Evolutionary conservation across 345 rosid species (phyloP), one percentile per base, ranked within the genome.

Genomic region (Salix udensis): DNA sequence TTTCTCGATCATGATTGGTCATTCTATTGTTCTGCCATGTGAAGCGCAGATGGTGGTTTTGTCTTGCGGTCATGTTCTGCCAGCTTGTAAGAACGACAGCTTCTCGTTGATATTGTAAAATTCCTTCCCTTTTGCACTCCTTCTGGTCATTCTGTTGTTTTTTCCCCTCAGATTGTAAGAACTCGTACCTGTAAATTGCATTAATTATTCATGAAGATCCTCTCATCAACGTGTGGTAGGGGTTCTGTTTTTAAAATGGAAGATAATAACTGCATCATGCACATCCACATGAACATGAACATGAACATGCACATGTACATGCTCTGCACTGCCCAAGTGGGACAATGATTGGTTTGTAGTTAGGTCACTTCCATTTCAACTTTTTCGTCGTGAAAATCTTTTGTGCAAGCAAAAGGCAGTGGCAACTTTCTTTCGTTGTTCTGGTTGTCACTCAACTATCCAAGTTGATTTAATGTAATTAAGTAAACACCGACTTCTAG

Each of bases 101-200:
- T 24, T 60, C 82, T 73, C 80, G 65, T 76, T 84, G 60, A 76
- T 79, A 72, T 68, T 79, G 85, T 85, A 82, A 77, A 82, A 78
- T 79, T 76, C 76, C 28, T 19, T 72, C 39, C 37, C n/a, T 28
- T 11, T 6, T 69, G 65, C 10, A 7, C 6, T 65, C 2, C 2
- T 6, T 19, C n/a, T 26, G 7, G 2, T 76, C 64, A 68, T 58
- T 81, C 65, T 30, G 40, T 68, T 37, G 36, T 55, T 74, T 50
- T 69, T 76, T 79, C 28, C 28, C 23, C 73, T 42, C 42, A 39
- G 60, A 44, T 70, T 78, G 66, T 67, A 66, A 60, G 77, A 76
- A 40, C 74, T 60, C 78, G 34, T 48, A 24, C 73, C 37, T 80
- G 87, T 85, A 89, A 82, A 85, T 82, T 74, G 77, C 85, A 76